Evolutionary conservation across 805 yeast species (phyloP).

Genomic region (Wickerhamiella sergipiensis): DNA sequence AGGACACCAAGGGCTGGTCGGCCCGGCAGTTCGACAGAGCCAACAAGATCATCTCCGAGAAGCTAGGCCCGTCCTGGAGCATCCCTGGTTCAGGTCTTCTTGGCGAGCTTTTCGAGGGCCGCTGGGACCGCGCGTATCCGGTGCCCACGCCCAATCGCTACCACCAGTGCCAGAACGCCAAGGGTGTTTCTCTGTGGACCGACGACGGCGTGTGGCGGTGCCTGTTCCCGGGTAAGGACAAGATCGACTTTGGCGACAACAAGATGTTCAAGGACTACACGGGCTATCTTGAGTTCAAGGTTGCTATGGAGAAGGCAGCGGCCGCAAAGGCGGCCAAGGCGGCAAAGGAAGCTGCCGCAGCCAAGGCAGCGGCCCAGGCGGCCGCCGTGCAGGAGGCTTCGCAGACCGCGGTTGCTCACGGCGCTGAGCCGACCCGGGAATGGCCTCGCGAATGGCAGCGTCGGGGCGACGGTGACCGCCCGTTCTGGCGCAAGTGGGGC

Average conservation of each 20-base stretch:
- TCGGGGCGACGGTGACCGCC: neutral
- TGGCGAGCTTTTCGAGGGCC: neutral
- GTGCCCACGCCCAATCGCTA: constrained; percentile 45
- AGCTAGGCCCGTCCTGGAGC: neutral
- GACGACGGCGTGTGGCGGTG: constrained; percentile 81
- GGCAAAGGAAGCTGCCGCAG: neutral
- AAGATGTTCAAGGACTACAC: constrained; percentile 43
- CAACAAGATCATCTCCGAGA: neutral
- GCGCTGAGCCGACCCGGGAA: neutral
- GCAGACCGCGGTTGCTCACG: neutral
- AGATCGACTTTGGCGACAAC: constrained; percentile 13
- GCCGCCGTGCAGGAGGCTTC: neutral
- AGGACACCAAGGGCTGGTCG: constrained; percentile 1
- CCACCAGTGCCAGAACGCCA: constrained; percentile 43
- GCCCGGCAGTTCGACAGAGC: neutral
- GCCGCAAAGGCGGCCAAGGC: neutral
- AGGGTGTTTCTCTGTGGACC: constrained; percentile 77
- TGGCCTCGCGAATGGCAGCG: neutral
- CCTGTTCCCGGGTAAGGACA: constrained; percentile 45
- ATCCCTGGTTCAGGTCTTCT: neutral
- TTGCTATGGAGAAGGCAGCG: constrained; percentile 9
- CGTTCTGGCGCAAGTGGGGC: neutral
- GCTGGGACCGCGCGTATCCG: constrained; percentile 29
- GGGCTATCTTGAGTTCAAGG: constrained; percentile 54
- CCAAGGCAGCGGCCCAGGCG: neutral